These are phyloP conservation scores for Lentinula sp. DNA, from an alignment of 768 basidiomycete species.

Conservation along the genomic window DNA sequence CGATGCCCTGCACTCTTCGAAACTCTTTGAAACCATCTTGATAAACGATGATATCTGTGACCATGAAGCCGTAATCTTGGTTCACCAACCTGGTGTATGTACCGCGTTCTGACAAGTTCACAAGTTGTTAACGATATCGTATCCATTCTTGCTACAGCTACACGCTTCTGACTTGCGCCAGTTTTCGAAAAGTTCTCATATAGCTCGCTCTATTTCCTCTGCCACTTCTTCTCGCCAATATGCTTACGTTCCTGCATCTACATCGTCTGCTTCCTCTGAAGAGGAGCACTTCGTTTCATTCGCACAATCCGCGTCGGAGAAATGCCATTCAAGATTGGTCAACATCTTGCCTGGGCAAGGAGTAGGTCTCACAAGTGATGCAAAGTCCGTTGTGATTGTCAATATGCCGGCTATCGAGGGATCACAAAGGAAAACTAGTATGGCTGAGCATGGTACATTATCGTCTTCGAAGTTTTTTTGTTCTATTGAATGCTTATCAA, in stretches of 20 bases:
- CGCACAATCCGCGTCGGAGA: slow-evolving; percentile 37
- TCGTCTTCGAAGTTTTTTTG: not conserved
- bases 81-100: slow-evolving; percentile 71
- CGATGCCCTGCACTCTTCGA: slow-evolving; percentile 17
- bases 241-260: slow-evolving; percentile 44
- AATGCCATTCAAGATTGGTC: slow-evolving; percentile 48
- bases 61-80: slow-evolving; percentile 59
- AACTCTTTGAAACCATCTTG: slow-evolving; percentile 40
- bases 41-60: slow-evolving; percentile 45
- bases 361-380: slow-evolving; percentile 26
- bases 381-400: slow-evolving; percentile 51
- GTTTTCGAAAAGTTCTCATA: slow-evolving; percentile 44
- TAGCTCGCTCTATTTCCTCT: slow-evolving; percentile 39
- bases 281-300: slow-evolving; percentile 25
- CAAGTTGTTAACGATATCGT: too few species aligned
- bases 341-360: slow-evolving; percentile 33
- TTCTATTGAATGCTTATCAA: slow-evolving; percentile 15
- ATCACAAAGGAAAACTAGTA: slow-evolving; percentile 37
- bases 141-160: slow-evolving; percentile 32
- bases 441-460: slow-evolving; percentile 51
- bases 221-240: slow-evolving; percentile 56
- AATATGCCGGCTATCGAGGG: slow-evolving; percentile 35
- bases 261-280: not conserved
- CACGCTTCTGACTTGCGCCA: slow-evolving; percentile 72
- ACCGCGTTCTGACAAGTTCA: too few species aligned